Evolutionary conservation across 306 rosid species (phyloP).

Genomic region (Rosa persica): DNA sequence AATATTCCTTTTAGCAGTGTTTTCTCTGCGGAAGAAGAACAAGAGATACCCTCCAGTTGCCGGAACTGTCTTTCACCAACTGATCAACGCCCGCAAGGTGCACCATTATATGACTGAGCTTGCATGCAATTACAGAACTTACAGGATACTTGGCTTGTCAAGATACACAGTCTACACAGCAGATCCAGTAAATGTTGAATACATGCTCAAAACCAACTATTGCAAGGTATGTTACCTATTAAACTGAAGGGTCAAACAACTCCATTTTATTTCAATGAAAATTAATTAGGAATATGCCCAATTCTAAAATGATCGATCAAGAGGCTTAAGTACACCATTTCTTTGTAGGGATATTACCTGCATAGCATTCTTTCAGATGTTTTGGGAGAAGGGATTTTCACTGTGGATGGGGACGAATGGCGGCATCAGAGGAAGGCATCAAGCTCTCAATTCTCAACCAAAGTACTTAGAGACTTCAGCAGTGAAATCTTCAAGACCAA

Average conservation of each 20-base stretch:
- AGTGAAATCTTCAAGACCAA: not conserved
- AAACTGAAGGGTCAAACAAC: not conserved
- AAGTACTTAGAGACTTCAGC: not conserved
- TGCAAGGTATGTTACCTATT: not conserved
- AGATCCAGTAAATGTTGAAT: not conserved
- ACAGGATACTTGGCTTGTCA: not conserved
- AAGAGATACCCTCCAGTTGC: not conserved
- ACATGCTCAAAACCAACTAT: not conserved
- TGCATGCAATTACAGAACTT: not conserved
- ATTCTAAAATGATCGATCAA: not conserved
- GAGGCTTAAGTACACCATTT: not conserved
- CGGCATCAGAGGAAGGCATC: not conserved
- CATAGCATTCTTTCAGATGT: not conserved
- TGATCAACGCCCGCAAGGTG: not conserved
- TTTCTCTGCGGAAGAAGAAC: not conserved
- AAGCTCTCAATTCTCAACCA: not conserved
- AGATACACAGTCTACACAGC: not conserved
- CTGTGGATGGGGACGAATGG: not conserved
- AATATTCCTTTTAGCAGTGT: not conserved
- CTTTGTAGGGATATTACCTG: not conserved
- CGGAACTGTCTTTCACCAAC: not conserved
- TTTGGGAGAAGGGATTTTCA: not conserved
- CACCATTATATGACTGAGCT: not conserved
- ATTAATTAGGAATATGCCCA: not conserved
- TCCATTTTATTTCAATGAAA: not conserved